phyloP scores from a whole-genome alignment of 2,329 filamentous ascomycete species.

The Sporothrix variecibatus region DNA sequence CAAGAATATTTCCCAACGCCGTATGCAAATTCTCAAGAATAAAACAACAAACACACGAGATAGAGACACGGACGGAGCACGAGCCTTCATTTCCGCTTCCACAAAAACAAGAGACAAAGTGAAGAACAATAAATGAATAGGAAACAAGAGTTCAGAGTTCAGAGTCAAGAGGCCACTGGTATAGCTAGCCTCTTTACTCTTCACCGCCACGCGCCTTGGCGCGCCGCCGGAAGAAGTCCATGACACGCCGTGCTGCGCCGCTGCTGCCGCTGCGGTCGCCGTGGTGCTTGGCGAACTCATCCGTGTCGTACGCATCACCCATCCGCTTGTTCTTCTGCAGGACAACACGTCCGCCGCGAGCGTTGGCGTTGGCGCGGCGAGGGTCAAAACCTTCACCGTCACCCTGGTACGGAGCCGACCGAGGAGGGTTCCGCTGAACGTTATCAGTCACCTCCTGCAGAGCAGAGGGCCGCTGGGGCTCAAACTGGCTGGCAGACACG shows the following conservation, averaged over 20 bases:
- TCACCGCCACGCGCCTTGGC: conserved; percentile 71
- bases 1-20: conserved; percentile 17
- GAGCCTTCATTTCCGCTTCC: neutral
- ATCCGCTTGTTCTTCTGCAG: conserved; percentile 89
- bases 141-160: neutral
- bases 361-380: conserved; percentile 46
- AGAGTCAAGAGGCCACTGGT: neutral
- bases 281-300: conserved; percentile 58
- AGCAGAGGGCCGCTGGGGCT: conserved; percentile 31
- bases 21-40: conserved; percentile 12
- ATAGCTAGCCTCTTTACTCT: conserved; percentile 40
- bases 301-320: conserved; percentile 81
- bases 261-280: conserved; percentile 75
- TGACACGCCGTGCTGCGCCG: conserved; percentile 85
- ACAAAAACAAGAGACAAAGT: neutral
- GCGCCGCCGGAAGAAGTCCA: conserved; percentile 95
- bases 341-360: conserved; percentile 48
- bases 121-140: neutral
- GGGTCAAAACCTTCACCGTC: conserved; percentile 47
- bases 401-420: conserved; percentile 48
- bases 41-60: conserved; percentile 3
- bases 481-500: conserved; percentile 21
- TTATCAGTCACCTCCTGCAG: conserved; percentile 45
- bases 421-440: conserved; percentile 45
- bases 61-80: neutral